phyloP scores from a whole-genome alignment of 257 asterid genomes.

The Cinchona pubescens region DNA sequence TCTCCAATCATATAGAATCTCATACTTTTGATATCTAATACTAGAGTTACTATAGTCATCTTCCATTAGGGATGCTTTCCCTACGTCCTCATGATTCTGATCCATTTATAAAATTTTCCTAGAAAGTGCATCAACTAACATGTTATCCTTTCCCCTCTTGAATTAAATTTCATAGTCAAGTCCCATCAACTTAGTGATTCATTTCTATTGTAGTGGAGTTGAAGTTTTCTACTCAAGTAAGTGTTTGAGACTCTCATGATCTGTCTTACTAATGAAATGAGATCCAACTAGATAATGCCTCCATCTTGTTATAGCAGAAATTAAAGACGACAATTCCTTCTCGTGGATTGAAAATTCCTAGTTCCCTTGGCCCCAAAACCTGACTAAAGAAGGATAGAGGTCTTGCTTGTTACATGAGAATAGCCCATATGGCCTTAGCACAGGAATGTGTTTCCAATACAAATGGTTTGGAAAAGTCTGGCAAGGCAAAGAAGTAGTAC shows the following conservation, averaged over 20 bases:
- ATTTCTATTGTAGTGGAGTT: not conserved
- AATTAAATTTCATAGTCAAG: not conserved
- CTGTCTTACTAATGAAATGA: not conserved
- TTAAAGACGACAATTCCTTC: not conserved
- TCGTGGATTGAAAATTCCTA: not conserved
- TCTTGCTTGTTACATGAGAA: not conserved
- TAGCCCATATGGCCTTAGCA: not conserved
- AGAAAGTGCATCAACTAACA: not conserved
- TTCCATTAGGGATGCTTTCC: too few relatives aligned
- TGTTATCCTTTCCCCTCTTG: not conserved
- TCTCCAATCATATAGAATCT: too few relatives aligned
- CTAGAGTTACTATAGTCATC: too few relatives aligned
- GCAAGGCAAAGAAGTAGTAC: too few relatives aligned
- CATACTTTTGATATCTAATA: too few relatives aligned
- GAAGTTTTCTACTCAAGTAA: not conserved
- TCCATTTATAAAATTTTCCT: too few relatives aligned
- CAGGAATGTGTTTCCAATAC: not conserved
- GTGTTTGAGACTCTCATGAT: not conserved
- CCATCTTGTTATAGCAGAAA: not conserved
- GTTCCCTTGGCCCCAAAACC: not conserved
- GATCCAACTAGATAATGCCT: not conserved
- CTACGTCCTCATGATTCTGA: not conserved
- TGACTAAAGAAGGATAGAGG: not conserved
- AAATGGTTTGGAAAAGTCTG: not conserved
- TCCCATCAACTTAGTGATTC: not conserved